Percentiles rank a stretch among this genome's conserved stretches.
Evolutionary conservation across 2,329 filamentous ascomycete species (phyloP).

Genomic region (Trichophyton mentagrophytes): DNA sequence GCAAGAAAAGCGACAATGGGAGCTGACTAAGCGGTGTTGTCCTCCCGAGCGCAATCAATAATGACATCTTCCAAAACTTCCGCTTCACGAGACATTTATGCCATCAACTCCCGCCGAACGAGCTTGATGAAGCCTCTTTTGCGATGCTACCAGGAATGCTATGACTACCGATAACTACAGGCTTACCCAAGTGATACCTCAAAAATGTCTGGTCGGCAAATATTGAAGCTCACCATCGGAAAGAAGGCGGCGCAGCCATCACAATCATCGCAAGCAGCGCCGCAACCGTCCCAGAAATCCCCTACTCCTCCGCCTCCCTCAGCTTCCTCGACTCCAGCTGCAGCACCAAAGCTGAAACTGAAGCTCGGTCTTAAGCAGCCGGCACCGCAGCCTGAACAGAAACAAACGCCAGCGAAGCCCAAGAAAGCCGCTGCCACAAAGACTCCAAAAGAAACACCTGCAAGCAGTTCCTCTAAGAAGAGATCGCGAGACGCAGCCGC

Average conservation of each 20-base stretch:
- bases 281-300: conserved; percentile 9
- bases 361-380: conserved; percentile 27
- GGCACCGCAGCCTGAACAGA: conserved; percentile 9
- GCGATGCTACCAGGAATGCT: not conserved
- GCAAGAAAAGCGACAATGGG: not conserved
- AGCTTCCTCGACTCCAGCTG: conserved; percentile 13
- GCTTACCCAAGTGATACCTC: not conserved
- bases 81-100: not conserved
- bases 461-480: conserved; percentile 12
- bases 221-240: conserved; percentile 32
- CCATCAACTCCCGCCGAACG: not conserved
- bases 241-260: conserved; percentile 22
- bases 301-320: conserved; percentile 15
- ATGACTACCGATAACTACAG: not conserved
- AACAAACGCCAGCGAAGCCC: conserved; percentile 10
- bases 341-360: conserved; percentile 29
- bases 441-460: conserved; percentile 7
- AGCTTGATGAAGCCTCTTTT: not conserved
- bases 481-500: conserved; percentile 7
- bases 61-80: not conserved
- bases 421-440: conserved; percentile 16
- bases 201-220: conserved; percentile 27
- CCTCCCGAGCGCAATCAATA: too few species aligned
- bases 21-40: not conserved
- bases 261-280: conserved; percentile 14